Evolutionary conservation across 345 rosid genomes (phyloP).

Genomic region (Salix suchowensis): DNA sequence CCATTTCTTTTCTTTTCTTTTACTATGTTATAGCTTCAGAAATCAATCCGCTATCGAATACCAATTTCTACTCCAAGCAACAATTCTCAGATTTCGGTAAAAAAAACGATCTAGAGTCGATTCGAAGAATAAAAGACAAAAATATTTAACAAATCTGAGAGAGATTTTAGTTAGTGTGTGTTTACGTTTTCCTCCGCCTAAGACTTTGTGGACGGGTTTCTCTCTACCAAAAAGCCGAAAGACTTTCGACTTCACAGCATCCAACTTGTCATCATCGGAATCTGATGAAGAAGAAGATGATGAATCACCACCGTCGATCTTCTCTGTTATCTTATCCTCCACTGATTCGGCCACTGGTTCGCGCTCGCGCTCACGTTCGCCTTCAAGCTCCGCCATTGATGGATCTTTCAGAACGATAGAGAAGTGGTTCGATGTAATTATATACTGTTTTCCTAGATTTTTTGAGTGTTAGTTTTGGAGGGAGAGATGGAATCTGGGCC

Average conservation of each 20-base stretch:
- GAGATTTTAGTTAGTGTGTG: not conserved
- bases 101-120: not conserved
- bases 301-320: conserved; percentile 39
- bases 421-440: too few relatives aligned
- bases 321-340: conserved; percentile 51
- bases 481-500: conserved; percentile 22
- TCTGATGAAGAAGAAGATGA: conserved; percentile 60
- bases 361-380: conserved; percentile 16
- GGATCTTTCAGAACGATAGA: not conserved
- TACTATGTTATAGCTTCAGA: not conserved
- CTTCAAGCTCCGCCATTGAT: conserved; percentile 39
- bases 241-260: conserved; percentile 34
- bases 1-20: not conserved
- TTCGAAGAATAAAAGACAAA: not conserved
- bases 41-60: not conserved
- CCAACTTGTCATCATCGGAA: conserved; percentile 48
- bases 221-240: conserved; percentile 36
- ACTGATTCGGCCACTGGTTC: conserved; percentile 34
- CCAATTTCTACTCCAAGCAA: not conserved
- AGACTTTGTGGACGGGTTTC: conserved; percentile 34
- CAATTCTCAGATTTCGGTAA: not conserved
- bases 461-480: not conserved
- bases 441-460: not conserved
- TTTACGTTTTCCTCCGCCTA: conserved; percentile 40
- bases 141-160: not conserved